Evolutionary conservation across 148 eudicot species (phyloP).

Genomic region (Chenopodium berlandieri): DNA sequence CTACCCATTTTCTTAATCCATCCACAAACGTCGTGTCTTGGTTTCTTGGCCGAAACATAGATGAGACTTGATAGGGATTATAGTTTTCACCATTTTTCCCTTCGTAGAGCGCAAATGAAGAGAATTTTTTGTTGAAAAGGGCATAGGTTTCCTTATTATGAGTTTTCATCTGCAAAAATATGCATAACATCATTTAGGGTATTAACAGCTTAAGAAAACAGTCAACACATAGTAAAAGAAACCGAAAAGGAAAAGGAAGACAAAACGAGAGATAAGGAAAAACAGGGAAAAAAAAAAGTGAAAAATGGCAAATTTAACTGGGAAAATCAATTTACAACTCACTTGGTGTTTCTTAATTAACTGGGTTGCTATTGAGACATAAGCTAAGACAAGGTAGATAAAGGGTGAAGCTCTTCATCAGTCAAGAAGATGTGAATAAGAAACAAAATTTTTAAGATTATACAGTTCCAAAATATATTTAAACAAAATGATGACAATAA

Average conservation of each 20-base stretch:
- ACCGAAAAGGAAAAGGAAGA: neutral
- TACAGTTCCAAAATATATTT: neutral
- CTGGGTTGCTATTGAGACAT: neutral
- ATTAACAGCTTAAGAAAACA: neutral
- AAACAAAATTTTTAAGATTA: neutral
- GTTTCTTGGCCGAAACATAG: slow-evolving; percentile 49
- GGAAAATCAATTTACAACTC: neutral
- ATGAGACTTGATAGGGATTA: slow-evolving; percentile 69
- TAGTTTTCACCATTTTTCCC: slow-evolving; percentile 52
- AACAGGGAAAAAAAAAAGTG: neutral
- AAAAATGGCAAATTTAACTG: neutral
- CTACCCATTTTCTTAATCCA: slow-evolving; percentile 62
- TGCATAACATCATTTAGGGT: neutral
- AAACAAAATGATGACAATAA: neutral
- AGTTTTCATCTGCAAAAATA: slow-evolving; percentile 66
- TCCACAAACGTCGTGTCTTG: slow-evolving; percentile 50
- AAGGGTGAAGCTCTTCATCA: neutral
- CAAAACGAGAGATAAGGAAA: neutral
- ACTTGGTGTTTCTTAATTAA: neutral
- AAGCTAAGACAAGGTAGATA: neutral
- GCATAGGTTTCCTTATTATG: slow-evolving; percentile 54
- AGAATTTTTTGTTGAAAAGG: slow-evolving; percentile 57
- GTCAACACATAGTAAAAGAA: no score
- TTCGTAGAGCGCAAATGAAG: slow-evolving; percentile 86
- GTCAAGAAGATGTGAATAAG: neutral